Conservation (phyloP, 1,284 basidiomycete genomes). For the Tranzscheliella williamsii region DNA sequence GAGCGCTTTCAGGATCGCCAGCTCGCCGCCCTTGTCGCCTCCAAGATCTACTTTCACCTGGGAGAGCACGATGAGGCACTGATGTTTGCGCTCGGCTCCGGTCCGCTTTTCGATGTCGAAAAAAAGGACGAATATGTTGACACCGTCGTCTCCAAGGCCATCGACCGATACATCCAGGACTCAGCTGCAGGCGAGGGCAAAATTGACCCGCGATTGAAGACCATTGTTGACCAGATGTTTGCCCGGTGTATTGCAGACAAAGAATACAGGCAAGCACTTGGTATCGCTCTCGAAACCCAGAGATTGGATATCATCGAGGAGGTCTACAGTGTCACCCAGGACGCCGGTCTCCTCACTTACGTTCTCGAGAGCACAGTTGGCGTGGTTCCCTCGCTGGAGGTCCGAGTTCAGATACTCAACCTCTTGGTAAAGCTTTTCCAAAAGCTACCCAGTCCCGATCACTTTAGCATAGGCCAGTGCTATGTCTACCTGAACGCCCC, state of each 20-base stretch:
- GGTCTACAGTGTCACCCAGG: slow-evolving; percentile 52
- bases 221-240: slow-evolving; percentile 60
- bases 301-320: slow-evolving; percentile 57
- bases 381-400: slow-evolving; percentile 47
- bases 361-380: slow-evolving; percentile 58
- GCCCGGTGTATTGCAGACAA: slow-evolving; percentile 51
- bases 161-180: slow-evolving; percentile 56
- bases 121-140: slow-evolving; percentile 58
- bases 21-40: slow-evolving; percentile 58
- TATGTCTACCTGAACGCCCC: slow-evolving; percentile 60
- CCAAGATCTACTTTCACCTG: slow-evolving; percentile 60
- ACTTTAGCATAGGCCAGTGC: slow-evolving; percentile 60
- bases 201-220: slow-evolving; percentile 46
- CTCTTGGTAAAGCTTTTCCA: slow-evolving; percentile 60
- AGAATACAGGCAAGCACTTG: slow-evolving; percentile 58
- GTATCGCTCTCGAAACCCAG: slow-evolving; percentile 57
- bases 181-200: slow-evolving; percentile 7
- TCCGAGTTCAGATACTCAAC: slow-evolving; percentile 52
- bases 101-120: slow-evolving; percentile 56
- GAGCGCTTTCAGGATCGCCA: slow-evolving; percentile 53
- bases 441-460: slow-evolving; percentile 51
- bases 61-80: slow-evolving; percentile 60
- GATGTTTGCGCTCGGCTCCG: slow-evolving; percentile 59
- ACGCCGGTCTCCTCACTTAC: slow-evolving; percentile 54
- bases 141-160: slow-evolving; percentile 60